These are phyloP conservation scores for Ceratocystis alfenasii DNA, from an alignment of 2,329 filamentous ascomycete species.

Conservation along the genomic window DNA sequence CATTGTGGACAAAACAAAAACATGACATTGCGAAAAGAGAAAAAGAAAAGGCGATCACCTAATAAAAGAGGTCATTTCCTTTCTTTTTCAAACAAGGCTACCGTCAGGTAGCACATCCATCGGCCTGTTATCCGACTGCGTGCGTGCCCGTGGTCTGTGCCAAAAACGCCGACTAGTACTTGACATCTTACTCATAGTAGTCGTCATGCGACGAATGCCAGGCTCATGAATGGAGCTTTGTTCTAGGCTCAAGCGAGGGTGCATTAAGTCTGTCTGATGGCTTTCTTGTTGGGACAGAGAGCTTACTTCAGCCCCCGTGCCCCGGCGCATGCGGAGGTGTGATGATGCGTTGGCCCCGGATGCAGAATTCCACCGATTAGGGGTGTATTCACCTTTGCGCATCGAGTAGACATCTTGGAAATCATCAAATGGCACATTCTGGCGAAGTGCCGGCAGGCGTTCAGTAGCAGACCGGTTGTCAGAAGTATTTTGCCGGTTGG, in stretches of 20 bases:
- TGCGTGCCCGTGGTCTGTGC: slow-evolving; percentile 18
- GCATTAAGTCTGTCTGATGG: slow-evolving; percentile 18
- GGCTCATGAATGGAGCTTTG: slow-evolving; percentile 13
- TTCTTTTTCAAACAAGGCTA: slow-evolving; percentile 17
- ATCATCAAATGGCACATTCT: slow-evolving; percentile 28
- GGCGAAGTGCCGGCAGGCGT: slow-evolving; percentile 20
- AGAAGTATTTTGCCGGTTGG: not conserved
- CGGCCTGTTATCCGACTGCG: slow-evolving; percentile 19
- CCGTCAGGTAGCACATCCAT: slow-evolving; percentile 19
- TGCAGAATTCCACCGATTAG: slow-evolving; percentile 19
- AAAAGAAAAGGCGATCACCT: not conserved
- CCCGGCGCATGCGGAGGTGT: slow-evolving; percentile 17
- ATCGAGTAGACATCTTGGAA: slow-evolving; percentile 35
- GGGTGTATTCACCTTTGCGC: slow-evolving; percentile 14
- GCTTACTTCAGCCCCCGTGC: slow-evolving; percentile 11
- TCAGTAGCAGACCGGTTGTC: slow-evolving; percentile 19
- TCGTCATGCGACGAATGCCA: slow-evolving; percentile 21
- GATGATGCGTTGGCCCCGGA: slow-evolving; percentile 4
- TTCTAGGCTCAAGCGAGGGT: slow-evolving; percentile 16
- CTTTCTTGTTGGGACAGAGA: slow-evolving; percentile 20
- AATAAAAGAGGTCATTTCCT: not conserved
- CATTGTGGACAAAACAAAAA: not conserved
- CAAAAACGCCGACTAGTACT: slow-evolving; percentile 20
- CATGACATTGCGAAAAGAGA: not conserved
- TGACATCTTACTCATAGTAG: slow-evolving; percentile 21